A percentile compares a stretch with the other conserved stretches of the same genome.
Evolutionary conservation across 2,329 filamentous ascomycete genomes (phyloP).

Genomic region (Aspergillus eucalypticola): DNA sequence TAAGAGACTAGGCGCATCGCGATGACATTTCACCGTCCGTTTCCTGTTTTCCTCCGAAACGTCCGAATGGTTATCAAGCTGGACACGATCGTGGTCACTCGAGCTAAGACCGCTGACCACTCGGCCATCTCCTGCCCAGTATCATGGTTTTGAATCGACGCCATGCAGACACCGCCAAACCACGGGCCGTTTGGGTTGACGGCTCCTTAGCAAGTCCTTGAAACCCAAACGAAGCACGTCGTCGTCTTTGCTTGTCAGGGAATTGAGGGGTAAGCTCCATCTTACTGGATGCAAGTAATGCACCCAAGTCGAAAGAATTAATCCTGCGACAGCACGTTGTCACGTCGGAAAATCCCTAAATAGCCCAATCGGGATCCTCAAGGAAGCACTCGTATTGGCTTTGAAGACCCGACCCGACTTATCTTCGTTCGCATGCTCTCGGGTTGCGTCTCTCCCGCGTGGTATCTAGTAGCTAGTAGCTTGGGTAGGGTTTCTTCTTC

Average conservation of each 20-base stretch:
- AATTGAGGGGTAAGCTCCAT: conserved; percentile 2
- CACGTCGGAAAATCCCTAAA: not conserved
- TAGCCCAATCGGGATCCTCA: not conserved
- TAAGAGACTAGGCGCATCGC: conserved; percentile 11
- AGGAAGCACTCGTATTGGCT: conserved; percentile 1
- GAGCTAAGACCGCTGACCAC: conserved; percentile 9
- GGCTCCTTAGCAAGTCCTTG: not conserved
- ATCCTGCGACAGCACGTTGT: conserved; percentile 2
- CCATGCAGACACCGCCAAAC: conserved; percentile 22
- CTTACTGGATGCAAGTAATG: conserved; percentile 1
- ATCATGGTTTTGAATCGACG: not conserved
- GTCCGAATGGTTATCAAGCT: conserved; percentile 35
- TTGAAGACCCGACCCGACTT: conserved; percentile 2
- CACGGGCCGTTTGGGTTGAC: conserved; percentile 3
- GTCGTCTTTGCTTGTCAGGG: not conserved
- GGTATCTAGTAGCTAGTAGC: not conserved
- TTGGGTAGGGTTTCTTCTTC: not conserved
- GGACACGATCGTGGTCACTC: conserved; percentile 29
- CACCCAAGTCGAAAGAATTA: not conserved
- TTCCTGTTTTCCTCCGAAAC: conserved; percentile 27
- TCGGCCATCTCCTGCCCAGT: not conserved
- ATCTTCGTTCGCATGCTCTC: conserved; percentile 2
- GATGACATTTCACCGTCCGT: conserved; percentile 15
- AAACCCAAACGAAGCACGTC: not conserved
- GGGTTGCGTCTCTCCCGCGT: conserved; percentile 17